These are phyloP conservation scores for Fusarium dlaminii DNA, from an alignment of 2,329 filamentous ascomycete species.

Conservation along the genomic window DNA sequence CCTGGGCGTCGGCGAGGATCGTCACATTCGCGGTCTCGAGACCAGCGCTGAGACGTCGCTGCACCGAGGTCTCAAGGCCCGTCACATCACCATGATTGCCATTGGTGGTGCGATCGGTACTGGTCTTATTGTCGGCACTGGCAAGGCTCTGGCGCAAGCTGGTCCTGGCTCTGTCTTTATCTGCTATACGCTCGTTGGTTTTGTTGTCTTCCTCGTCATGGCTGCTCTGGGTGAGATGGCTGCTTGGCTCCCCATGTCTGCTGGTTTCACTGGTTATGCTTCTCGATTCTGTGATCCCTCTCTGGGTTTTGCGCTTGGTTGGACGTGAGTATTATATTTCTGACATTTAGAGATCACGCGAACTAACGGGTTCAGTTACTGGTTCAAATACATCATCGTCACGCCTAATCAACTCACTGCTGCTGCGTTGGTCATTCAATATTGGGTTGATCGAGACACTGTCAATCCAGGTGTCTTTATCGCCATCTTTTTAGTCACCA, in stretches of 20 bases:
- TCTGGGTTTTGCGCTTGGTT: slow-evolving; percentile 81
- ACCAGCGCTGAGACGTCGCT: slow-evolving; percentile 59
- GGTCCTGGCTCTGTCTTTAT: slow-evolving; percentile 75
- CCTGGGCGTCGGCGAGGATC: slow-evolving; percentile 34
- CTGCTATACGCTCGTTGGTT: slow-evolving; percentile 74
- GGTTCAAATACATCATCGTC: slow-evolving; percentile 85
- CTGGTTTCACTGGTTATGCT: slow-evolving; percentile 85
- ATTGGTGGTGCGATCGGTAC: slow-evolving; percentile 80
- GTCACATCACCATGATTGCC: slow-evolving; percentile 69
- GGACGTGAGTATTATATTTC: slow-evolving; percentile 61
- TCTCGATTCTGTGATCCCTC: slow-evolving; percentile 82
- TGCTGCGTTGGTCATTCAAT: slow-evolving; percentile 79
- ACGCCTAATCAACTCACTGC: slow-evolving; percentile 88
- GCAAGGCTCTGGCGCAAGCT: slow-evolving; percentile 62
- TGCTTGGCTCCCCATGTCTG: slow-evolving; percentile 79
- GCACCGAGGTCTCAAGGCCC: slow-evolving; percentile 63
- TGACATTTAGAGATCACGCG: neutral
- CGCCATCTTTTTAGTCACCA: slow-evolving; percentile 71
- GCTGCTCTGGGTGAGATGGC: slow-evolving; percentile 86
- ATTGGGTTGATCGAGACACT: slow-evolving; percentile 72
- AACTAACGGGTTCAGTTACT: slow-evolving; percentile 55
- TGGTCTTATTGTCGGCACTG: slow-evolving; percentile 77
- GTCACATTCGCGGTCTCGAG: slow-evolving; percentile 59
- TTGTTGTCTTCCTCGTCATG: slow-evolving; percentile 84
- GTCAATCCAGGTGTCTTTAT: slow-evolving; percentile 86